Percentiles rank a stretch among this genome's conserved stretches.
These are phyloP conservation scores for Tricholoma flavovirens DNA, from an alignment of 768 basidiomycete species.

Conservation along the genomic window DNA sequence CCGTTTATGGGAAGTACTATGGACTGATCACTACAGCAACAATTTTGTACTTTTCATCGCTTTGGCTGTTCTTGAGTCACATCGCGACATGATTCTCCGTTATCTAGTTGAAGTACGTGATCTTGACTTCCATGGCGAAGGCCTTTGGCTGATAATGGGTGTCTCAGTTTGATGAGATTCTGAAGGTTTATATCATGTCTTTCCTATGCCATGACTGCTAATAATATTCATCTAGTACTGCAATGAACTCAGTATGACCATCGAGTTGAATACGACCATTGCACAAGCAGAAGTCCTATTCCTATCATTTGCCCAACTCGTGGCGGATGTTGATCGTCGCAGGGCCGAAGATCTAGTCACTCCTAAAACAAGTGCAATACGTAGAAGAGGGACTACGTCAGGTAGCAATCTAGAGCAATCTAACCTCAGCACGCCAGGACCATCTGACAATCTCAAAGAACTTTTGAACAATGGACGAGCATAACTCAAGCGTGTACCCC, in stretches of 20 bases:
- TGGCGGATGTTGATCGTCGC: slow-evolving; percentile 84
- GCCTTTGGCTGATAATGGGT: slow-evolving; percentile 3
- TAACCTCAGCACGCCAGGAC: slow-evolving; percentile 36
- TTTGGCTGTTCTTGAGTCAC: slow-evolving; percentile 89
- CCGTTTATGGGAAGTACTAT: slow-evolving; percentile 88
- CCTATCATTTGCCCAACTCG: slow-evolving; percentile 82
- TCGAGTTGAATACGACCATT: slow-evolving; percentile 92
- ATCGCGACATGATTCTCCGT: slow-evolving; percentile 90
- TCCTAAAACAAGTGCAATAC: slow-evolving; percentile 27
- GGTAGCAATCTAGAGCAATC: slow-evolving; percentile 8
- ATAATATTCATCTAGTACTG: slow-evolving; percentile 53
- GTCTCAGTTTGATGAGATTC: slow-evolving; percentile 70
- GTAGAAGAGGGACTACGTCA: slow-evolving; percentile 13
- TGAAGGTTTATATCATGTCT: slow-evolving; percentile 47
- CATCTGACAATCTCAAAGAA: slow-evolving; percentile 61
- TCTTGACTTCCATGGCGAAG: background rate
- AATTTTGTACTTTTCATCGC: slow-evolving; percentile 92
- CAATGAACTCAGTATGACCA: slow-evolving; percentile 93
- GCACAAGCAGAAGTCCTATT: slow-evolving; percentile 97
- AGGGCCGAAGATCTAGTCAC: slow-evolving; percentile 51
- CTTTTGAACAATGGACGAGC: slow-evolving; percentile 43
- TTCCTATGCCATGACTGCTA: background rate
- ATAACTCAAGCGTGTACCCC: background rate
- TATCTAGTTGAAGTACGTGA: slow-evolving; percentile 83
- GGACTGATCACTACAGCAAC: slow-evolving; percentile 88